A percentile compares a stretch with the other conserved stretches of the same genome.
These are phyloP conservation scores for Pleurotus sapidus DNA, from an alignment of 768 basidiomycete species.

Conservation along the genomic window DNA sequence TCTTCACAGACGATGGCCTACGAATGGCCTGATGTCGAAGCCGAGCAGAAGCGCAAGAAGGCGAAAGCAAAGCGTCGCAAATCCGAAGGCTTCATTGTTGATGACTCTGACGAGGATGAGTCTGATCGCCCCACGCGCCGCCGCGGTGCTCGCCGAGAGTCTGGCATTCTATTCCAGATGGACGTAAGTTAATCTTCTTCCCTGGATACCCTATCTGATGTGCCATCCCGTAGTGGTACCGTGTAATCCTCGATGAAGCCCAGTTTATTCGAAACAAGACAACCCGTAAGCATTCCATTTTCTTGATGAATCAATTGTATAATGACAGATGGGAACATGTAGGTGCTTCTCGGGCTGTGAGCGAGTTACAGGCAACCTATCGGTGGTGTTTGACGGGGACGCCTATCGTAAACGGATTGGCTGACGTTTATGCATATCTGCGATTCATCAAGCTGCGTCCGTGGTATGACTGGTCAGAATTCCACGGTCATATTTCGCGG, in stretches of 20 bases:
- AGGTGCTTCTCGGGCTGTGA: constrained; percentile 55
- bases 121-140: background rate
- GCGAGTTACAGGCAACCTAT: constrained; percentile 46
- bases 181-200: constrained; percentile 28
- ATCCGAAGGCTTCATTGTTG: constrained; percentile 29
- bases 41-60: constrained; percentile 39
- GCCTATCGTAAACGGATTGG: constrained; percentile 60
- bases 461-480: constrained; percentile 45
- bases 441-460: constrained; percentile 42
- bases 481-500: constrained; percentile 32
- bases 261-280: constrained; percentile 50
- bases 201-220: background rate
- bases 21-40: constrained; percentile 58
- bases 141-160: constrained; percentile 16
- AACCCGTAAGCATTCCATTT: constrained; percentile 34
- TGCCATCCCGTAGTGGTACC: constrained; percentile 36
- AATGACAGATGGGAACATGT: background rate
- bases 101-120: constrained; percentile 34
- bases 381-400: constrained; percentile 74
- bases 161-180: constrained; percentile 48
- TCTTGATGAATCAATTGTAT: background rate
- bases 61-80: constrained; percentile 30
- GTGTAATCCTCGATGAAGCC: constrained; percentile 55
- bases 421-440: constrained; percentile 49
- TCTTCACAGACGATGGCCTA: constrained; percentile 45